Conservation (phyloP, 2,329 filamentous ascomycete species). For the Nemania abortiva region DNA sequence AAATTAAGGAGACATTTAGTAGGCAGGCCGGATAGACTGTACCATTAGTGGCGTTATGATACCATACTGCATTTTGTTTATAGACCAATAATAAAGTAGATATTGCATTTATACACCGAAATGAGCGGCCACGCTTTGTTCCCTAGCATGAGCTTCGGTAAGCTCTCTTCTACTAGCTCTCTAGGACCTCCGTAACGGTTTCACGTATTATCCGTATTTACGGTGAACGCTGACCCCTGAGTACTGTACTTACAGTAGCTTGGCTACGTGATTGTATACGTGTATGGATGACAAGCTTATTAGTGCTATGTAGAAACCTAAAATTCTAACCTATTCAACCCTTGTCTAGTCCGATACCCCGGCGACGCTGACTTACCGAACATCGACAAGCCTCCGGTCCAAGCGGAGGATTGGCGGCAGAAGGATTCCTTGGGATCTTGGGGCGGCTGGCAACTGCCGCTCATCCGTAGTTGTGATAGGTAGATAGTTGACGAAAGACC, state of each 20-base stretch:
- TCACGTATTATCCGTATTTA: too few relatives aligned
- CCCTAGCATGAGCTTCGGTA: too few relatives aligned
- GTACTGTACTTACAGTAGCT: background rate
- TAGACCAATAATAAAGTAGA: slow-evolving; percentile 10
- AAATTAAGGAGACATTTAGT: background rate
- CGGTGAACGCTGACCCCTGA: too few relatives aligned
- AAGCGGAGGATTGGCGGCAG: background rate
- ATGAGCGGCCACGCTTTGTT: too few relatives aligned
- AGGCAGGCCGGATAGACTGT: slow-evolving; percentile 12
- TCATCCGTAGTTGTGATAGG: too few relatives aligned
- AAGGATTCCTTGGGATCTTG: slow-evolving; percentile 21
- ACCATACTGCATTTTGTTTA: slow-evolving; percentile 5
- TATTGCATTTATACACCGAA: slow-evolving; percentile 1
- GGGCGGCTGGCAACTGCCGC: background rate
- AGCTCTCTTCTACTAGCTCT: background rate
- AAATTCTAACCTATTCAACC: background rate
- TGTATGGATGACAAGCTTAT: background rate
- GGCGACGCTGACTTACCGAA: slow-evolving; percentile 3
- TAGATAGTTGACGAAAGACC: too few relatives aligned
- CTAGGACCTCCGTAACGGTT: too few relatives aligned
- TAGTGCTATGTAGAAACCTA: background rate
- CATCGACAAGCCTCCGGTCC: slow-evolving; percentile 6
- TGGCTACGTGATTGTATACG: too few relatives aligned
- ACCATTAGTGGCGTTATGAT: slow-evolving; percentile 19
- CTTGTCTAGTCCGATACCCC: background rate